A percentile compares a stretch with the other conserved stretches of the same genome.
Conservation (phyloP, 1,284 basidiomycete genomes). For the Leccinum pachyderme region DNA sequence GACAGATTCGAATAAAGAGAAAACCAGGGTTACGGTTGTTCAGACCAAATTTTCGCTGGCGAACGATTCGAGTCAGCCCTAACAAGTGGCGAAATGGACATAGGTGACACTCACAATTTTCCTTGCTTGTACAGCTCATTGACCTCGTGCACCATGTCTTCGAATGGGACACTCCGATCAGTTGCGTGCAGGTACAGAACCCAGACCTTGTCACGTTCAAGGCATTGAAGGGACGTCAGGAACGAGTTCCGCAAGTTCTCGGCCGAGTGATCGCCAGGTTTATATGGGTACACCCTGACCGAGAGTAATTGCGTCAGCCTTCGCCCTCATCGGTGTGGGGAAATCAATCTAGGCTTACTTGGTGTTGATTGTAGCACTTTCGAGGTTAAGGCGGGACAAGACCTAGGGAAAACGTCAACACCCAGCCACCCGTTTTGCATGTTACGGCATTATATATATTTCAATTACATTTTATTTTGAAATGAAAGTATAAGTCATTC, state of each 20-base stretch:
- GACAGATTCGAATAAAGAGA: not conserved
- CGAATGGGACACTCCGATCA: conserved; percentile 47
- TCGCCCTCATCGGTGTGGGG: not conserved
- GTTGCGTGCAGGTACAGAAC: conserved; percentile 54
- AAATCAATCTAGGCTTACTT: conserved; percentile 37
- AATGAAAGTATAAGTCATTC: too few species aligned
- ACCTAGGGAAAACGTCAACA: conserved; percentile 26
- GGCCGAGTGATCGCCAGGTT: conserved; percentile 32
- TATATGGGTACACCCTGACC: conserved; percentile 36
- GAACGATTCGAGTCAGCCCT: not conserved
- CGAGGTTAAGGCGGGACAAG: conserved; percentile 44
- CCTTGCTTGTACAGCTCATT: conserved; percentile 44
- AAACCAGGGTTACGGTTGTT: conserved; percentile 16
- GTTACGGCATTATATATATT: too few species aligned
- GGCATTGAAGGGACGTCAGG: conserved; percentile 31
- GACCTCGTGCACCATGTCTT: conserved; percentile 47
- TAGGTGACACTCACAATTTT: conserved; percentile 28
- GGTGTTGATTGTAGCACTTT: conserved; percentile 46
- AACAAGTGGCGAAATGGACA: too few species aligned
- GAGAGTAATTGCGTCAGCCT: not conserved
- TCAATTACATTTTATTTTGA: too few species aligned
- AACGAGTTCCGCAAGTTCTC: conserved; percentile 35
- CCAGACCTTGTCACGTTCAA: conserved; percentile 34
- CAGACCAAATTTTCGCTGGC: conserved; percentile 29
- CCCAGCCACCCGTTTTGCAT: not conserved